Evolutionary conservation across 1,284 basidiomycete species (phyloP), one percentile per base, ranked within the genome.

Genomic region (Coniferiporia weirii): DNA sequence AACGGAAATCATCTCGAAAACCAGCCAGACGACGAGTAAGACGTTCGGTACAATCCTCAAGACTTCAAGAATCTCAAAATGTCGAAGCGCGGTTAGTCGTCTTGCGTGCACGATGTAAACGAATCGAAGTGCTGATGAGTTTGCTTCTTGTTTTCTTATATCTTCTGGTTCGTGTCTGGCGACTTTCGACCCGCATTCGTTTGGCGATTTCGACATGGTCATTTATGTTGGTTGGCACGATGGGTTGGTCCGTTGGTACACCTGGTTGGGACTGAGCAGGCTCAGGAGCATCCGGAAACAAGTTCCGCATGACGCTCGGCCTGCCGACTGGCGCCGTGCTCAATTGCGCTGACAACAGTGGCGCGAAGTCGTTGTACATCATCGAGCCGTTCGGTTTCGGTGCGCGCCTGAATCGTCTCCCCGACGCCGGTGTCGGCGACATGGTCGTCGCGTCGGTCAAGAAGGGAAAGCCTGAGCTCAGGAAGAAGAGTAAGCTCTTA

Each of bases 281-380:
- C 27, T 35, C 59, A 43, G 59, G 59, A 75, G 73, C 78, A 61
- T 75, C 93, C 72, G 95, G 95, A 75, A 96, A 91, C 80, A 99
- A 98, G 80, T 98, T 91, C 87, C 89, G 95, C 71, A 84, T 99
- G 81, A 94, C 95, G 66, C 88, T 97, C 70, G 94, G 93, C 90
- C 86, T 98, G 67, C 97, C 96, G 69, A 93, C 95, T 70, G 97
- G 97, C 71, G 96, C 96, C 71, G 96, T 99, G 68, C 85, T 99
- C 76, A 99, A 99, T 79, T 99, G 96, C 78, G 95, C 95, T 62
- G 96, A 99, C 84, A 99, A 99, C 89, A 95, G 92, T 69, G 97
- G 97, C 68, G 96, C 96, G 68, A 99, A 98, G 83, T 95, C 91
- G 66, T 84, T 97, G 65, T 96, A 80, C 78, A 73, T 96, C 70